phyloP scores from a whole-genome alignment of 192 early-diverging fungal genomes.

The Dimargaris cristalligena region DNA sequence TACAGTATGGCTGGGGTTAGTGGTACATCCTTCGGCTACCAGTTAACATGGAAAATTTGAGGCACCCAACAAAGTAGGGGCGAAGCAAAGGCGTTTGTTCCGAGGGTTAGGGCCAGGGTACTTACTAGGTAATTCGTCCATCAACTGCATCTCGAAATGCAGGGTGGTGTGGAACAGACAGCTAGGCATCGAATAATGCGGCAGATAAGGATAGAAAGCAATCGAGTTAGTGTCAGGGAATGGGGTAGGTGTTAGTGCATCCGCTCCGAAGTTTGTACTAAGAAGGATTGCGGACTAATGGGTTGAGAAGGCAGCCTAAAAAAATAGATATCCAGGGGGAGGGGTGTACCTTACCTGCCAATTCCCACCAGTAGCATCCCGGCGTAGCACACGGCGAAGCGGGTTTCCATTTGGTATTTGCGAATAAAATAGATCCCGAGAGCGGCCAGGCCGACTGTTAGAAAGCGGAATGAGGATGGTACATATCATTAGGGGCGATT shows the following conservation, averaged over 20 bases:
- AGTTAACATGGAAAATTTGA: too few species aligned
- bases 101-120: too few species aligned
- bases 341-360: conserved; percentile 24
- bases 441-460: conserved; percentile 28
- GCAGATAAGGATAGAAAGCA: not conserved
- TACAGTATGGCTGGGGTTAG: too few species aligned
- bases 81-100: too few species aligned
- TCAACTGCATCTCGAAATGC: conserved; percentile 42
- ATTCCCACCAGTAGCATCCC: conserved; percentile 40
- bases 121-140: conserved; percentile 65
- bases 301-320: not conserved
- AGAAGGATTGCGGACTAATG: too few species aligned
- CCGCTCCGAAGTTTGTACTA: too few species aligned
- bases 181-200: conserved; percentile 8
- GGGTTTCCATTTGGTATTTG: conserved; percentile 26
- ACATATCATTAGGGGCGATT: not conserved
- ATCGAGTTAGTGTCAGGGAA: not conserved
- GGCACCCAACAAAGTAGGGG: too few species aligned
- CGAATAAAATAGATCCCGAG: conserved; percentile 33
- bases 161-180: conserved; percentile 58
- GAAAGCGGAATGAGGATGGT: not conserved
- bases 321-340: not conserved
- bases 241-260: too few species aligned
- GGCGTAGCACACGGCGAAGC: conserved; percentile 28
- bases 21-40: too few species aligned